Evolutionary conservation across 176 grass and related monocot genomes (phyloP).

Genomic region (Cenchrus americanus): DNA sequence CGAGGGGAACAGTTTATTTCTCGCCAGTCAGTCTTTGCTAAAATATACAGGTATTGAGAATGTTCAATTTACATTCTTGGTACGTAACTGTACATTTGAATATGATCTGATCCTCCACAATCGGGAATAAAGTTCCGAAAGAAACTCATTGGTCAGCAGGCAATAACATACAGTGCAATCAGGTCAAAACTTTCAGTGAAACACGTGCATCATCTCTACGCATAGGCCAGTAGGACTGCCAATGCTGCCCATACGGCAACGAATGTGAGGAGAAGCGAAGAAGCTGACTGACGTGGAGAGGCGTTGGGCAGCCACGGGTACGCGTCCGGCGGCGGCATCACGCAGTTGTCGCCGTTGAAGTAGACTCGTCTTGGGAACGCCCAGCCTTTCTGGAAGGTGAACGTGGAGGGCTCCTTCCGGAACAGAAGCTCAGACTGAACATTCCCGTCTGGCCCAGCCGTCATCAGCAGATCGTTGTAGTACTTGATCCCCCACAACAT

Average conservation of each 20-base stretch:
- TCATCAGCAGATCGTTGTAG: conserved; percentile 86
- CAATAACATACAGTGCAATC: background rate
- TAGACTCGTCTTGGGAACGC: conserved; percentile 76
- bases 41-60: conserved; percentile 14
- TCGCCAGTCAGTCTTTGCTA: background rate
- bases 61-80: conserved; percentile 17
- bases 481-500: conserved; percentile 91
- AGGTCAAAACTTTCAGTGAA: conserved; percentile 29
- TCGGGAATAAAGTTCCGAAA: conserved; percentile 12
- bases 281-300: conserved; percentile 34
- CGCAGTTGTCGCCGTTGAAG: conserved; percentile 91
- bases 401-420: conserved; percentile 56
- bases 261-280: conserved; percentile 35
- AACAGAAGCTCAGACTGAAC: conserved; percentile 89
- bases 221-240: conserved; percentile 34
- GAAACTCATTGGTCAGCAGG: background rate
- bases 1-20: background rate
- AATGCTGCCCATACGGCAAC: conserved; percentile 22
- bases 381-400: conserved; percentile 93
- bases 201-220: background rate
- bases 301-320: conserved; percentile 82
- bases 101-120: conserved; percentile 22
- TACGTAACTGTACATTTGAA: background rate
- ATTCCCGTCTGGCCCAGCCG: conserved; percentile 63
- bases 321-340: conserved; percentile 82